These are phyloP conservation scores for Suillus placidus DNA, from an alignment of 768 basidiomycete genomes.

Conservation along the genomic window DNA sequence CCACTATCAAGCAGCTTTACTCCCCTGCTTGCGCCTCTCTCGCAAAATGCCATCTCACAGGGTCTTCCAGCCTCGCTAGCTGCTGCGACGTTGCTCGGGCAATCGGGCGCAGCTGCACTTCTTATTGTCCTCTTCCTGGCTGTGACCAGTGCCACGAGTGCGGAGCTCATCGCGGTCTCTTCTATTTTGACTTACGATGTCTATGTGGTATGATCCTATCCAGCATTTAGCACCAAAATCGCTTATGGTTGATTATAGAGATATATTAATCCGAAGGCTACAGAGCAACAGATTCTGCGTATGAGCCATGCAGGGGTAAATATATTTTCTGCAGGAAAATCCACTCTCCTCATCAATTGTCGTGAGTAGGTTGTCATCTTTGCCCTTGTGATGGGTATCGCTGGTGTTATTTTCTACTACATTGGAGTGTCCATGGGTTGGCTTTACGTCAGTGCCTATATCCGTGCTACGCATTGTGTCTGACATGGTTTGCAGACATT, in stretches of 20 bases:
- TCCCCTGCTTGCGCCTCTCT: conserved; percentile 45
- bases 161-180: conserved; percentile 92
- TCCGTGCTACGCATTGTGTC: background rate
- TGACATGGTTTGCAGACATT: conserved; percentile 56
- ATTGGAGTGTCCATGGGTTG: conserved; percentile 94
- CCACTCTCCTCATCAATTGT: background rate
- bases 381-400: conserved; percentile 79
- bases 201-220: conserved; percentile 56
- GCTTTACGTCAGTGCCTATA: conserved; percentile 72
- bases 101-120: conserved; percentile 77
- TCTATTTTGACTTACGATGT: conserved; percentile 83
- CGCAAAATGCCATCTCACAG: conserved; percentile 74
- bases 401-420: conserved; percentile 84
- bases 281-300: conserved; percentile 67
- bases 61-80: conserved; percentile 87
- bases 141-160: conserved; percentile 82
- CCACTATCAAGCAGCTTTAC: conserved; percentile 54
- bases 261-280: conserved; percentile 84
- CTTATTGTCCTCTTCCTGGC: conserved; percentile 85
- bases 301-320: conserved; percentile 69
- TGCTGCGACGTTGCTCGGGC: conserved; percentile 78
- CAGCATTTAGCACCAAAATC: background rate
- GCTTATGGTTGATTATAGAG: conserved; percentile 38
- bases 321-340: conserved; percentile 1
- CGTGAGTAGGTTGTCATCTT: conserved; percentile 59